These are phyloP conservation scores for Trypanosomatidae sp. DNA, from an alignment of 208 protist genomes.

Conservation along the genomic window DNA sequence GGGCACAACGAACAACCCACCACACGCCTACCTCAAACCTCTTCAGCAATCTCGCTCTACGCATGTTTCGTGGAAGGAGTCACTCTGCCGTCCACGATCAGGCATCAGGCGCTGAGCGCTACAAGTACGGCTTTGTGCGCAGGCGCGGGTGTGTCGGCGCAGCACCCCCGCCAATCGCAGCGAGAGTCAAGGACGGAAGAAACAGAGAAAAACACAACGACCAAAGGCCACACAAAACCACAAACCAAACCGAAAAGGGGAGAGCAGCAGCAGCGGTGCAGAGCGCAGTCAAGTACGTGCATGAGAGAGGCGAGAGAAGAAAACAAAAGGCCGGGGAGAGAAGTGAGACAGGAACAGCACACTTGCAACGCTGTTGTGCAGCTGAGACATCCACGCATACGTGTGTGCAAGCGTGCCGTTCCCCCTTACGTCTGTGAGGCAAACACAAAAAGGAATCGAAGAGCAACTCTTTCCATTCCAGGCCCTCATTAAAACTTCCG, in stretches of 20 bases:
- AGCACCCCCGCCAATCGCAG: not conserved
- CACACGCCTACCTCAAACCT: not conserved
- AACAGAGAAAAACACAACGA: slow-evolving; percentile 1
- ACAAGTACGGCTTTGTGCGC: not conserved
- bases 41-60: too few relatives aligned
- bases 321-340: not conserved
- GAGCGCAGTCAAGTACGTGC: not conserved
- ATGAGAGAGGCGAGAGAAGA: not conserved
- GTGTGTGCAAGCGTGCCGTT: not conserved
- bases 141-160: not conserved
- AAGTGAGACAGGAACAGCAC: not conserved
- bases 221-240: too few relatives aligned
- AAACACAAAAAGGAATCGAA: not conserved
- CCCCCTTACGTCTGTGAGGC: not conserved
- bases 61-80: not conserved
- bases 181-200: slow-evolving; percentile 7
- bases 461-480: not conserved
- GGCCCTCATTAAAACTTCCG: not conserved
- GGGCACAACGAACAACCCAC: not conserved
- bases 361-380: not conserved
- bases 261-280: not conserved
- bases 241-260: not conserved
- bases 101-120: not conserved
- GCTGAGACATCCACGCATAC: not conserved
- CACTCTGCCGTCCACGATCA: not conserved